phyloP scores from a whole-genome alignment of 805 yeast genomes.

The Candida vaughaniae region DNA sequence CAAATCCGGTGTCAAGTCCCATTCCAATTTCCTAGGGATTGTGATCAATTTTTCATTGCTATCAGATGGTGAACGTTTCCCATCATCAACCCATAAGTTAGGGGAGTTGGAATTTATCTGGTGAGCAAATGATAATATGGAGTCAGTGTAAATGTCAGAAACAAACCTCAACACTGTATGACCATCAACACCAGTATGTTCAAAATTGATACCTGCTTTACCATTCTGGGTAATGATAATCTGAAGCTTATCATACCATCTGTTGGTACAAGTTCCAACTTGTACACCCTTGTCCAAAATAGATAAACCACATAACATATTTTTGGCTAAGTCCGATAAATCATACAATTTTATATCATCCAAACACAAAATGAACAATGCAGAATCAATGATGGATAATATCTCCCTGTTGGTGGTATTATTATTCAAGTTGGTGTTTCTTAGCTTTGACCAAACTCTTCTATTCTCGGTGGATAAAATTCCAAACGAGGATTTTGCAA shows the following conservation, averaged over 20 bases:
- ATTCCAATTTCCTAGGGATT: slow-evolving; percentile 83
- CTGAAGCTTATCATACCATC: slow-evolving; percentile 94
- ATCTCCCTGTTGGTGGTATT: slow-evolving; percentile 65
- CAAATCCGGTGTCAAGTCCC: slow-evolving; percentile 77
- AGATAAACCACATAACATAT: slow-evolving; percentile 85
- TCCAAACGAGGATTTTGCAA: slow-evolving; percentile 80
- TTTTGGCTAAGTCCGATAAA: slow-evolving; percentile 67
- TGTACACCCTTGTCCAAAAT: slow-evolving; percentile 81
- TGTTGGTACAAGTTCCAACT: slow-evolving; percentile 88
- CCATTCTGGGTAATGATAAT: slow-evolving; percentile 85
- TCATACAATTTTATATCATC: slow-evolving; percentile 72
- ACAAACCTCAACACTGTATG: slow-evolving; percentile 89
- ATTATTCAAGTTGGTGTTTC: slow-evolving; percentile 48
- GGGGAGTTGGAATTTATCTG: slow-evolving; percentile 77
- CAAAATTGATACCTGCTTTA: slow-evolving; percentile 90
- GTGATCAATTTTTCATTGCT: slow-evolving; percentile 46
- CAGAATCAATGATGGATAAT: slow-evolving; percentile 71
- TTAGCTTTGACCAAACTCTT: slow-evolving; percentile 78
- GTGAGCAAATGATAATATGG: slow-evolving; percentile 82
- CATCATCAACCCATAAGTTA: slow-evolving; percentile 54
- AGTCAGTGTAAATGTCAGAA: slow-evolving; percentile 87
- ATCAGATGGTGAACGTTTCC: slow-evolving; percentile 17
- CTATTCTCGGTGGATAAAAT: slow-evolving; percentile 88
- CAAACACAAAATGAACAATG: slow-evolving; percentile 77
- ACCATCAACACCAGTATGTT: slow-evolving; percentile 94